A percentile compares a stretch with the other conserved stretches of the same genome.
phyloP scores from a whole-genome alignment of 164 flowering plant genomes.

The Malania oleifera region DNA sequence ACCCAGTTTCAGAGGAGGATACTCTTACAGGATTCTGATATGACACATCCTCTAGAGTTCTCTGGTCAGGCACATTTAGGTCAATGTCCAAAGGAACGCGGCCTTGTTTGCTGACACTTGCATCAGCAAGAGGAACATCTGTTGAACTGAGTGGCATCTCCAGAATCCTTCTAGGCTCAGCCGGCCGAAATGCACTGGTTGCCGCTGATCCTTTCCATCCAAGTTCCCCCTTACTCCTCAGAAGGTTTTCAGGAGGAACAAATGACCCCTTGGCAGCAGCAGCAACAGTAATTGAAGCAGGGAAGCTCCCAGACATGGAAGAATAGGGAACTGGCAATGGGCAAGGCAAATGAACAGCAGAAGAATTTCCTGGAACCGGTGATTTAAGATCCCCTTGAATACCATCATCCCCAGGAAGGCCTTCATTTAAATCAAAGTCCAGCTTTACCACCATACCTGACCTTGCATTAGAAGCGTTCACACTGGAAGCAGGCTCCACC shows the following conservation, averaged over 20 bases:
- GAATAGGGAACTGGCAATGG: conserved; percentile 38
- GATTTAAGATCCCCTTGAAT: conserved; percentile 36
- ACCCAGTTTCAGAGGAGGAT: conserved; percentile 10
- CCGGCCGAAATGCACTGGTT: conserved; percentile 95
- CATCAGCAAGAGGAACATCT: conserved; percentile 23
- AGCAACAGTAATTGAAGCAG: conserved; percentile 74
- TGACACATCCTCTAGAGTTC: conserved; percentile 49
- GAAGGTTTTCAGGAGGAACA: conserved; percentile 63
- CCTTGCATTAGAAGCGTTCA: conserved; percentile 30
- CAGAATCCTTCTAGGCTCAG: conserved; percentile 71
- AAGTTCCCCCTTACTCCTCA: conserved; percentile 55
- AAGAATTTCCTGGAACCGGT: conserved; percentile 20
- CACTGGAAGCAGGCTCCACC: conserved; percentile 36
- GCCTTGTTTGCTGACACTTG: conserved; percentile 31
- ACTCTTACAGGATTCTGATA: conserved; percentile 24
- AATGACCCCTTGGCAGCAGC: conserved; percentile 89
- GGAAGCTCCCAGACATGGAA: conserved; percentile 36
- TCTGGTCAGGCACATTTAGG: conserved; percentile 77
- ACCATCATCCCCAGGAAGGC: conserved; percentile 64
- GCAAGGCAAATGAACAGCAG: conserved; percentile 30
- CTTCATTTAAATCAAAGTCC: conserved; percentile 92
- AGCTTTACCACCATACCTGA: conserved; percentile 42
- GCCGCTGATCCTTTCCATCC: conserved; percentile 99
- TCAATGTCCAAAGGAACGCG: conserved; percentile 68
- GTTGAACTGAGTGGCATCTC: conserved; percentile 34